Evolutionary conservation across 108 stramenopile genomes (phyloP).

Genomic region (Mediolabrus comicus): DNA sequence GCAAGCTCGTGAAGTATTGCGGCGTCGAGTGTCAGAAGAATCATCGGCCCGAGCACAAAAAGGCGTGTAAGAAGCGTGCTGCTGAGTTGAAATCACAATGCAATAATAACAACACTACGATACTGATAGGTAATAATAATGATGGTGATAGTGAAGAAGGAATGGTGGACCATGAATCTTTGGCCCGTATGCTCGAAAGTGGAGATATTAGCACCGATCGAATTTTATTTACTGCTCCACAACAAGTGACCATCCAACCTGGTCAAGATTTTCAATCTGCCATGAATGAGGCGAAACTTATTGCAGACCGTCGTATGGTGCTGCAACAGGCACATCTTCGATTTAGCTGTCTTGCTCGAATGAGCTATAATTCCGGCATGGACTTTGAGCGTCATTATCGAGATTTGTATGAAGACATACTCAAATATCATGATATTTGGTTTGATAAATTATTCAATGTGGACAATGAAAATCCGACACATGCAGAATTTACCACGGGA

Average conservation of each 20-base stretch:
- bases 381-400: slow-evolving; percentile 10
- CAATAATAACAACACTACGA: too few relatives aligned
- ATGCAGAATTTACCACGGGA: background rate
- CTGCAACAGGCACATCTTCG: background rate
- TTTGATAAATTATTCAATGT: slow-evolving; percentile 6
- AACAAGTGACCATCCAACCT: background rate
- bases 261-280: background rate
- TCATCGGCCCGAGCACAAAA: background rate
- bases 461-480: background rate
- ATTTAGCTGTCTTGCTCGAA: background rate
- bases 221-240: background rate
- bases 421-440: slow-evolving; percentile 5
- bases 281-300: background rate
- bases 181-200: background rate
- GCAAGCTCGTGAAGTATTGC: background rate
- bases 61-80: background rate
- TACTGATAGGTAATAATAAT: too few relatives aligned
- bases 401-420: slow-evolving; percentile 7
- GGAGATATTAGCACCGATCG: background rate
- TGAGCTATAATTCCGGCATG: background rate
- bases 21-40: background rate
- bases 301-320: background rate
- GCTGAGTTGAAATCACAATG: background rate
- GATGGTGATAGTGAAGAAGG: background rate
- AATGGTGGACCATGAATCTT: background rate